Conservation (phyloP, 1,284 basidiomycete genomes). For the Marasmius oreades region DNA sequence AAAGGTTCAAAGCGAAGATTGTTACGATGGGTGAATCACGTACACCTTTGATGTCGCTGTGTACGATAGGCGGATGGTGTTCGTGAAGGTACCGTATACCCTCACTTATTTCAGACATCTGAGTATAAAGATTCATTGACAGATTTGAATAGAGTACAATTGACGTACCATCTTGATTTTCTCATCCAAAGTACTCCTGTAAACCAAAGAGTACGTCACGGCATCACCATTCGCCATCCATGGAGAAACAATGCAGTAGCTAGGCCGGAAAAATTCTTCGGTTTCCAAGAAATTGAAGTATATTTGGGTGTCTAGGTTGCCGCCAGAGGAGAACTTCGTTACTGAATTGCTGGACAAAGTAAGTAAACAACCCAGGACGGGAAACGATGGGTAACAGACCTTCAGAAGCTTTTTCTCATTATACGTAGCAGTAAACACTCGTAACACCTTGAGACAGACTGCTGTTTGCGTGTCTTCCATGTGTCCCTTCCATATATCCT, state of each 20-base stretch:
- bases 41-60: conserved; percentile 19
- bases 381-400: no score
- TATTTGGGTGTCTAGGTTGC: conserved; percentile 16
- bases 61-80: conserved; percentile 13
- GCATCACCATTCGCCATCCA: conserved; percentile 17
- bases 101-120: conserved; percentile 12
- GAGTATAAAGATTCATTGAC: conserved; percentile 3
- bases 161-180: conserved; percentile 5
- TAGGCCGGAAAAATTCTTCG: neutral
- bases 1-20: neutral
- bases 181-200: neutral
- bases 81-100: conserved; percentile 18
- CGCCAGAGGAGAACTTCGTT: conserved; percentile 16
- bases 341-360: conserved; percentile 6
- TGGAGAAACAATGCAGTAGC: conserved; percentile 15
- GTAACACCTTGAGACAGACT: neutral
- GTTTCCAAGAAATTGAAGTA: conserved; percentile 14
- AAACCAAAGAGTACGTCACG: conserved; percentile 4
- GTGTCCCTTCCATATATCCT: conserved; percentile 11
- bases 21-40: neutral
- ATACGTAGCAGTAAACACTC: neutral
- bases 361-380: no score
- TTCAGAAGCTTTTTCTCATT: conserved; percentile 3
- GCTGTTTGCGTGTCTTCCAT: neutral
- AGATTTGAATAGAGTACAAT: neutral